Base-by-base conservation (phyloP, 108 stramenopile species). In the Chaetoceros tenuissimus region DNA sequence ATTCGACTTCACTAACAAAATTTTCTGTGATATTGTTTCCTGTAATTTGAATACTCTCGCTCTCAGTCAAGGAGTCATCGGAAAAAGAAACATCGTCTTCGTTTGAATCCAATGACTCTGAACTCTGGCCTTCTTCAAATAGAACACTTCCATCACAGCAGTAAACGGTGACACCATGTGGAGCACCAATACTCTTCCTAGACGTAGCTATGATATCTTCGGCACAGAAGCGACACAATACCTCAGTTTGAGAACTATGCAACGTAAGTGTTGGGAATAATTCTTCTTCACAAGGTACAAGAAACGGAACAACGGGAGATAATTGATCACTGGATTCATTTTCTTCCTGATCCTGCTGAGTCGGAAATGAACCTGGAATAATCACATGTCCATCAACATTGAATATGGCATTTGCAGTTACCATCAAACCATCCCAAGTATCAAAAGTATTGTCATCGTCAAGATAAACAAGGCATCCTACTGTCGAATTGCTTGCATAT, bases 111-210 rank as follows among this genome's bases (percentile, higher is more conserved):
- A 55, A 23, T n/a, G n/a, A 22, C 3, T 55, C 45, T 23, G 20
- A 40, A 13, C 34, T 13, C 13, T 10, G 20, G 19, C 30, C 54
- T 26, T 66, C 74, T 29, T 73, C 62, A 24, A 92, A 74, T 17
- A 97, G 64, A 23, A 95, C 71, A 74, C 94, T 95, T 10, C 96
- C 96, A 61, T 97, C 96, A 24, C 92, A 79, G 16, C 92, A 75
- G 63, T 92, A 97, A 16, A 97, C 83, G 17, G 81, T 66, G 3
- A 76, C 85, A 1, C 81, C 85, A 0, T 57, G 24, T 7, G 91
- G 93, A 13, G 89, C 96, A 28, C 96, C 96, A 24, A 95, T 89
- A 16, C 24, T 30, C 52, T 68, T 81, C 27, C 82, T 57, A 13
- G 87, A 78, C 16, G 28, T 59, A 16, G 81, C 81, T 7, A 90